Evolutionary conservation across 352 stramenopile species (phyloP).

Genomic region (Phytophthora pini): DNA sequence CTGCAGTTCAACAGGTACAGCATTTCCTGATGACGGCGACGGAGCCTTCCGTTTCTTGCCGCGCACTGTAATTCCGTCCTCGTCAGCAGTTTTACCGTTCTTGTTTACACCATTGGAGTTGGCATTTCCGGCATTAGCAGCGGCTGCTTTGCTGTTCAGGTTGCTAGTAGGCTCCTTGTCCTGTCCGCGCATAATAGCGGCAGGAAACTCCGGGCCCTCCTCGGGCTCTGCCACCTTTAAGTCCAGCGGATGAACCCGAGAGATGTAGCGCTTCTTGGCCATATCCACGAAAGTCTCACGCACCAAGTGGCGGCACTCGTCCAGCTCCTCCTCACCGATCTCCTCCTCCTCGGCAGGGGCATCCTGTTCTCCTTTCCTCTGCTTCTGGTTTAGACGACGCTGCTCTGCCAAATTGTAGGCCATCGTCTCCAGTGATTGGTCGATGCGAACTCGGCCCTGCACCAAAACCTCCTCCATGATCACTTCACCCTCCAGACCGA

Average conservation of each 20-base stretch:
- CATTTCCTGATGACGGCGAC: constrained; percentile 38
- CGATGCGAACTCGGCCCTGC: constrained; percentile 81
- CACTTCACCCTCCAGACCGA: constrained; percentile 82
- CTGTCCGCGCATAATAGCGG: constrained; percentile 66
- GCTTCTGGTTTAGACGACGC: constrained; percentile 44
- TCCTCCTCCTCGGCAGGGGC: constrained; percentile 45
- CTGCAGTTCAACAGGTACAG: constrained; percentile 83
- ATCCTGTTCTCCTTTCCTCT: constrained; percentile 24
- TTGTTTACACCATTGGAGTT: constrained; percentile 13
- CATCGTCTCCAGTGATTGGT: constrained; percentile 88
- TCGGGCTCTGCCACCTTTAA: constrained; percentile 72
- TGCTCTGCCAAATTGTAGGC: constrained; percentile 79
- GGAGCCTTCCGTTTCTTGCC: constrained; percentile 66
- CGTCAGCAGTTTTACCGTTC: constrained; percentile 33
- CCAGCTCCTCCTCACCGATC: constrained; percentile 77
- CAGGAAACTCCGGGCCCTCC: constrained; percentile 63
- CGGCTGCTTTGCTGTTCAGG: constrained; percentile 17
- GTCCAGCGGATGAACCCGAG: constrained; percentile 84
- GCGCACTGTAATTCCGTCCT: constrained; percentile 80
- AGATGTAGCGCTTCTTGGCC: constrained; percentile 90
- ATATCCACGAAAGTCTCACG: constrained; percentile 85
- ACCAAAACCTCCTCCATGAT: constrained; percentile 91
- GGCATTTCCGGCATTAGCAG: constrained; percentile 22
- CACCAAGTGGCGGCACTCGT: constrained; percentile 64
- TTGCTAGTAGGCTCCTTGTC: constrained; percentile 36